Evolutionary conservation across 192 early-diverging fungal species (phyloP).

Genomic region (Podila epigama): DNA sequence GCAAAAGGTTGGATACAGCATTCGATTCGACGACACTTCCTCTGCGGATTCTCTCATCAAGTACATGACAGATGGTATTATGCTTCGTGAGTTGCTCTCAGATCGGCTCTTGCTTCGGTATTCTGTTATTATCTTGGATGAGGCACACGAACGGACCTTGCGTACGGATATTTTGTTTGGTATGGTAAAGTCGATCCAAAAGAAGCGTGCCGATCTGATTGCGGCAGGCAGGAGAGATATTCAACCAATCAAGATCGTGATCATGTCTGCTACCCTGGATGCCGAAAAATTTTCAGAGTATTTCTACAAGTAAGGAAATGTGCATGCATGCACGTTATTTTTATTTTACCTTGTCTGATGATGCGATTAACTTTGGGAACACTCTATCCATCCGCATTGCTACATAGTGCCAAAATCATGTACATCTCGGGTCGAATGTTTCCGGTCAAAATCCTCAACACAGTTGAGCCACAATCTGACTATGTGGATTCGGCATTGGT

Average conservation of each 20-base stretch:
- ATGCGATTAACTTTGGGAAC: too few species aligned
- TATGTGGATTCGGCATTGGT: constrained; percentile 91
- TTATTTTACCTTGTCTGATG: not conserved
- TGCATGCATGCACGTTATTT: not conserved
- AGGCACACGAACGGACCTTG: constrained; percentile 98
- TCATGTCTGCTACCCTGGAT: constrained; percentile 97
- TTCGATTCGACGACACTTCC: constrained; percentile 96
- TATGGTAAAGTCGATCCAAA: constrained; percentile 90
- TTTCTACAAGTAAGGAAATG: constrained; percentile 75
- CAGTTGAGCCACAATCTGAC: constrained; percentile 83
- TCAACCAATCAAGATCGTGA: constrained; percentile 83
- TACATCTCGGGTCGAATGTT: constrained; percentile 92
- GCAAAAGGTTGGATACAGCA: constrained; percentile 88
- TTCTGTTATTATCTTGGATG: constrained; percentile 90
- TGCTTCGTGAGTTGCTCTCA: constrained; percentile 88
- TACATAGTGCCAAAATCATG: constrained; percentile 73
- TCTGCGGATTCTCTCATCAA: constrained; percentile 81
- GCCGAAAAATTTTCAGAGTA: constrained; percentile 91
- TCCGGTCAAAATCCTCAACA: constrained; percentile 85
- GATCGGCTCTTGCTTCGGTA: constrained; percentile 83
- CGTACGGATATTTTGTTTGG: constrained; percentile 98
- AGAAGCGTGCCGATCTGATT: constrained; percentile 60
- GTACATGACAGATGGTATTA: constrained; percentile 97
- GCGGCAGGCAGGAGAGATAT: constrained; percentile 47
- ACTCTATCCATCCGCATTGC: not conserved